These are phyloP conservation scores for Leptodontidium sp. DNA, from an alignment of 2,329 filamentous ascomycete genomes.

Conservation along the genomic window DNA sequence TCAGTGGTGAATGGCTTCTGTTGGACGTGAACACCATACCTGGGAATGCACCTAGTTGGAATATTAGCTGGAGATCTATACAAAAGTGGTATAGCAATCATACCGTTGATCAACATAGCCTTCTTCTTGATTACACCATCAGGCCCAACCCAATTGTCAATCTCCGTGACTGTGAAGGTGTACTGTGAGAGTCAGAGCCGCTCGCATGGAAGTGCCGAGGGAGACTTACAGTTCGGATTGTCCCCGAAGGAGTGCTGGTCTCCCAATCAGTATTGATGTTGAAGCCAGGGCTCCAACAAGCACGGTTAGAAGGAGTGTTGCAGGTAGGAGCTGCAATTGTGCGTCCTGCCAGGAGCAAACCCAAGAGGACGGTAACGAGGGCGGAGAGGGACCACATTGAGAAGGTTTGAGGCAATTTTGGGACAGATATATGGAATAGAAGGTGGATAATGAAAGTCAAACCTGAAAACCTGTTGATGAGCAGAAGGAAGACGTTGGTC, in stretches of 20 bases:
- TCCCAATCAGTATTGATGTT: constrained; percentile 30
- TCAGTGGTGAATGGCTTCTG: constrained; percentile 38
- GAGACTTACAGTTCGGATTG: constrained; percentile 16
- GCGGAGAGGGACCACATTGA: constrained; percentile 9
- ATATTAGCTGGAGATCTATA: background rate
- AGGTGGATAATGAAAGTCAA: constrained; percentile 1
- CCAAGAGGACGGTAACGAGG: background rate
- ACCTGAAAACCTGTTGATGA: background rate
- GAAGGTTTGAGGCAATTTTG: constrained; percentile 13
- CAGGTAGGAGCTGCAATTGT: constrained; percentile 21
- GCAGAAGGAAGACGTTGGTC: background rate
- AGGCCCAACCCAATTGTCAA: constrained; percentile 25
- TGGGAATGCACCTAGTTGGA: constrained; percentile 40
- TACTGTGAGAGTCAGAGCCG: constrained; percentile 15
- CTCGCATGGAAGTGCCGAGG: too few species aligned
- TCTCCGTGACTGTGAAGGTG: constrained; percentile 25
- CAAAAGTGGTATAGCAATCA: background rate
- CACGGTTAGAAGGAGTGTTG: constrained; percentile 27
- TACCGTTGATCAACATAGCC: constrained; percentile 27
- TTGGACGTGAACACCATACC: constrained; percentile 43
- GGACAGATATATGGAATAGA: background rate
- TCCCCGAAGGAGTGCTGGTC: constrained; percentile 17
- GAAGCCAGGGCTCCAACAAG: constrained; percentile 28
- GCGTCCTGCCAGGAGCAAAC: constrained; percentile 20
- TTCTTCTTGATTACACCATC: constrained; percentile 26